These are phyloP conservation scores for Oryza meyeriana DNA, from an alignment of 176 grass and related monocot genomes.

Conservation along the genomic window DNA sequence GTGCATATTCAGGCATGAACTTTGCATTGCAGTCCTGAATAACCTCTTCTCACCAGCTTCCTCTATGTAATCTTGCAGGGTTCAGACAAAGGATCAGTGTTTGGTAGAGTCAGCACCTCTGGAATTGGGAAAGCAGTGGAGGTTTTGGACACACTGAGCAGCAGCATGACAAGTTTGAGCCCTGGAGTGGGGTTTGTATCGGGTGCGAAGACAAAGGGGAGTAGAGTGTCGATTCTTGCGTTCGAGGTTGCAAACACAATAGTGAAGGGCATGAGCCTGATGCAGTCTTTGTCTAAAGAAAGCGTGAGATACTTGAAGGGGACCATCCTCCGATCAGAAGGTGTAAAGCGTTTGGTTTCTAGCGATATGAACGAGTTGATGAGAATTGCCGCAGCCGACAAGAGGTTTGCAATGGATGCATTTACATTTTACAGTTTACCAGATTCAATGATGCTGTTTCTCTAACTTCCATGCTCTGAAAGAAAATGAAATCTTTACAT, in stretches of 20 bases:
- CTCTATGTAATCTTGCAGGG: conserved; percentile 20
- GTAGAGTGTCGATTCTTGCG: conserved; percentile 62
- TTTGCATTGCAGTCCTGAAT: not conserved
- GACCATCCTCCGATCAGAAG: conserved; percentile 40
- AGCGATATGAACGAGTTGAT: conserved; percentile 38
- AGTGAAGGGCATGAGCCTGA: conserved; percentile 55
- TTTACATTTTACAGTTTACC: not conserved
- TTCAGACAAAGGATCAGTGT: conserved; percentile 37
- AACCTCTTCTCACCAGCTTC: not conserved
- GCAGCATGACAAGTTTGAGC: conserved; percentile 80
- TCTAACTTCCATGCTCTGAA: not conserved
- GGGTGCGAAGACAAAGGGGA: conserved; percentile 43
- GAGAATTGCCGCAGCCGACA: conserved; percentile 58
- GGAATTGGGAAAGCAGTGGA: conserved; percentile 78
- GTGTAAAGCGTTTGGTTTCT: conserved; percentile 52
- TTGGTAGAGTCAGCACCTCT: conserved; percentile 75
- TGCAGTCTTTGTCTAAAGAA: conserved; percentile 62
- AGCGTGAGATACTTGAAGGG: conserved; percentile 46
- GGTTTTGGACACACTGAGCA: conserved; percentile 72
- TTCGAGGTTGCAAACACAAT: conserved; percentile 92
- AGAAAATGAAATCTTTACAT: not conserved
- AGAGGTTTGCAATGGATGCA: conserved; percentile 39
- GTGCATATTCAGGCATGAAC: not conserved
- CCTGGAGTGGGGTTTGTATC: conserved; percentile 50
- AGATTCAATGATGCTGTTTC: not conserved